Evolutionary conservation across 2,329 filamentous ascomycete genomes (phyloP), one percentile per base, ranked within the genome.

Genomic region (Botrytis paeoniae): DNA sequence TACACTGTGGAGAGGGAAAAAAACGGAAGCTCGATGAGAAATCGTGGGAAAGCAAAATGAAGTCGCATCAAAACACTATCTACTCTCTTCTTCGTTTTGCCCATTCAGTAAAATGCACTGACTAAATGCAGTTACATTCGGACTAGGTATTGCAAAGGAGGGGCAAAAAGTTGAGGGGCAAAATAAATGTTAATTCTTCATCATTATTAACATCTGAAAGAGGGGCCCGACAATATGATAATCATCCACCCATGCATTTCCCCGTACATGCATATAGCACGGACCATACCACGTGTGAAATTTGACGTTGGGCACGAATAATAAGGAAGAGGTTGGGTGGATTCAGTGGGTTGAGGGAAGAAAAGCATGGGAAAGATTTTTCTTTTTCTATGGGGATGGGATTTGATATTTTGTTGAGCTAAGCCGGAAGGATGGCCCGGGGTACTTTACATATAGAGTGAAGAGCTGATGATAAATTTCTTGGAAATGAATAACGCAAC

Each of bases 221-320:
- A 61, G 35, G 59, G 59, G 59, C 59, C 22, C 12, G 35, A 59
- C 39, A 61, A 39, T 39, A 39, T 54, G 51, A 54, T 29, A 54
- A 54, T 54, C 51, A 61, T 61, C 59, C 59, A 39, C 59, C 59
- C 59, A 61, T 61, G 35, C 59, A n/a, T 22, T 37, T 39, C 35
- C 59, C 59, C 59, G 35, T 61, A 61, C 59, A 39, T 61, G 59
- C 59, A 61, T 61, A 61, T 61, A 61, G 59, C 59, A 61, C 59
- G 59, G 59, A n/a, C 59, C 59, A 7, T 39, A 61, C 59, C 35
- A 61, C 59, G 59, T 61, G 59, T 61, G 59, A 35, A 61, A n/a
- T 61, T 61, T 61, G 59, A 37, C 59, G 59, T 61, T 61, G 59
- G 59, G 59, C 59, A 61, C 35, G 59, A 61, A 61, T 61, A 3